Conservation (phyloP, 2,329 filamentous ascomycete genomes). For the Mycosphaerella arachidis region DNA sequence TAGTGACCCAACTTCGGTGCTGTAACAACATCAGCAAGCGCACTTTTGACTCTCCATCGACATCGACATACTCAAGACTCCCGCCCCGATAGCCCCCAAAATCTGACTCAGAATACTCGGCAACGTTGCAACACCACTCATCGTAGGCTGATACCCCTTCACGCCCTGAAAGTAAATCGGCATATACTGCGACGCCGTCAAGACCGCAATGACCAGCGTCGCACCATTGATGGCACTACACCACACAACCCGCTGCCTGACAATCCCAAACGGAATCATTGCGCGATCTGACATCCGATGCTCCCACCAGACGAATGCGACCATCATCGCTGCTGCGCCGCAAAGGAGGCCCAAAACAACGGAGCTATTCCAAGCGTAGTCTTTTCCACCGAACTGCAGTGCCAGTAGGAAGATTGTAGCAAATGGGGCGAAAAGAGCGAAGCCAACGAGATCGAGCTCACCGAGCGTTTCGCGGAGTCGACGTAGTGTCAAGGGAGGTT, state of each 20-base stretch:
- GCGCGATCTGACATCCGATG: conserved; percentile 30
- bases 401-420: conserved; percentile 32
- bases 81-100: no score
- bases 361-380: conserved; percentile 33
- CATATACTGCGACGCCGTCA: conserved; percentile 2
- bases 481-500: no score
- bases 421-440: no score
- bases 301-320: conserved; percentile 33
- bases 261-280: conserved; percentile 32
- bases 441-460: conserved; percentile 33
- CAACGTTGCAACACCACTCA: no score
- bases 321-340: conserved; percentile 31
- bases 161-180: conserved; percentile 4
- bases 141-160: background rate
- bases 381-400: conserved; percentile 35
- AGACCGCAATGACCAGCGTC: background rate
- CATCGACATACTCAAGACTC: no score
- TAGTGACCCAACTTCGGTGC: no score
- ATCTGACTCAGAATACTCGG: no score
- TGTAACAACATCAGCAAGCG: no score
- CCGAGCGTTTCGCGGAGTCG: no score
- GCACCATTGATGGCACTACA: conserved; percentile 18
- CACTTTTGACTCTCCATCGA: no score
- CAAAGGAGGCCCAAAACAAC: conserved; percentile 34
- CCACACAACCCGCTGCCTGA: conserved; percentile 28